Evolutionary conservation across 331 rosid species (phyloP), one percentile per base, ranked within the genome.

Genomic region (Cydonia oblonga): DNA sequence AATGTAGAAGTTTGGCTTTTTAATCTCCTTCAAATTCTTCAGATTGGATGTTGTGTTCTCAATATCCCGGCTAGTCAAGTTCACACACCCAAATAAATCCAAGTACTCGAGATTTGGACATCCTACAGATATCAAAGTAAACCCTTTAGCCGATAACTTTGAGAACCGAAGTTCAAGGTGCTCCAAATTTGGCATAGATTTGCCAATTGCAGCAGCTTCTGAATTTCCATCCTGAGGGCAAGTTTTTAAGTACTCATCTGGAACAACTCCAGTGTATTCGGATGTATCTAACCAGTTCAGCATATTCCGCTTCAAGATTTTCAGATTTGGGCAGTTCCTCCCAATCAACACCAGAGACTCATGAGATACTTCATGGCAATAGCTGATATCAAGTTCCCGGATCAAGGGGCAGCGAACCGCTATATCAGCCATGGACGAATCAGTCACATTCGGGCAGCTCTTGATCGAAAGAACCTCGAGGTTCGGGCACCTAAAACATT

Each of bases 201-300:
- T 85, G 33, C 88, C 96, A 72, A 93, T 89, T n/a, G 91, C 92
- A 18, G 87, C 76, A 64, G 96, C 91, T 69, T 93, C 98, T 19
- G 87, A 66, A 57, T 89, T 88, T 68, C 88, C 89, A 51, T 93
- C 97, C 89, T 91, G 97, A 3, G 96, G 98, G 77, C 90, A 85
- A 59, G 91, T 87, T 76, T 83, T 81, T 4, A 89, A 79, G 69
- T 91, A 91, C 66, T 79, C 87, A 7, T 83, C 35, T 8, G 98
- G 98, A 81, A 93, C 92, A 49, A 88, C 71, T 51, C 96, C 90
- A 9, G 40, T 5, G 19, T 93, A 87, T 52, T 86, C 85, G 26
- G 92, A 88, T 65, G 96, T 85, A 74, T 89, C 96, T 24, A 89
- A 79, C 84, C 81, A 86, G 69, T 93, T 93, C 88, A 91, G 69